Percentiles rank a stretch among this genome's conserved stretches.
phyloP scores from a whole-genome alignment of 176 grass and related monocot species.

The Dactylis glomerata region DNA sequence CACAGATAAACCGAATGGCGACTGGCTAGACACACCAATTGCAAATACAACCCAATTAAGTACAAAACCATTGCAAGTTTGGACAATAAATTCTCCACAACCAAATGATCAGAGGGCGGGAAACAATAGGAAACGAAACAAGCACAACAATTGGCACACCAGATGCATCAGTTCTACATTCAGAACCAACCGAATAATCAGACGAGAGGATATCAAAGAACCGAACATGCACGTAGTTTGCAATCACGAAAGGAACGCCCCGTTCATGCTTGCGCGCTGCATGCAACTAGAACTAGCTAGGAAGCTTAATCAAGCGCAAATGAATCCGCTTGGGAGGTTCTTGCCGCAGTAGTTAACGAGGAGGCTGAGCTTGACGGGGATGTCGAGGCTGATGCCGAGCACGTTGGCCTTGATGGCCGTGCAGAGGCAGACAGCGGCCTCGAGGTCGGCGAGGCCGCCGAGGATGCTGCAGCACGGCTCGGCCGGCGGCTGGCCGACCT shows the following conservation, averaged over 20 bases:
- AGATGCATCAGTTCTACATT: slow-evolving; percentile 30
- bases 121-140: neutral
- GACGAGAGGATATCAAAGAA: neutral
- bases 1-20: too few species aligned
- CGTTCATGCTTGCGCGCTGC: slow-evolving; percentile 1
- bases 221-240: slow-evolving; percentile 17
- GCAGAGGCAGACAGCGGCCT: slow-evolving; percentile 90
- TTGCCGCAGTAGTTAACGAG: slow-evolving; percentile 90
- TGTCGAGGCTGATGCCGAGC: slow-evolving; percentile 67
- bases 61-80: neutral
- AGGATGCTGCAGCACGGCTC: slow-evolving; percentile 81
- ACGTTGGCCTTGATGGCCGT: slow-evolving; percentile 77
- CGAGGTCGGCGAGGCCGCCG: slow-evolving; percentile 61
- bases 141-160: neutral
- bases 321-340: slow-evolving; percentile 53
- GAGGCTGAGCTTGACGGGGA: slow-evolving; percentile 82
- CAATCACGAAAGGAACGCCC: slow-evolving; percentile 11
- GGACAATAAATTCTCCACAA: neutral
- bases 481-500: slow-evolving; percentile 54
- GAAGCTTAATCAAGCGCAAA: slow-evolving; percentile 40
- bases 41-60: neutral
- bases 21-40: neutral
- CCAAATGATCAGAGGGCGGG: neutral
- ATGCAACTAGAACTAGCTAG: slow-evolving; percentile 8
- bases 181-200: slow-evolving; percentile 27